A percentile compares a stretch with the other conserved stretches of the same genome.
phyloP scores from a whole-genome alignment of 164 flowering plant species.

The Vitis amurensis region DNA sequence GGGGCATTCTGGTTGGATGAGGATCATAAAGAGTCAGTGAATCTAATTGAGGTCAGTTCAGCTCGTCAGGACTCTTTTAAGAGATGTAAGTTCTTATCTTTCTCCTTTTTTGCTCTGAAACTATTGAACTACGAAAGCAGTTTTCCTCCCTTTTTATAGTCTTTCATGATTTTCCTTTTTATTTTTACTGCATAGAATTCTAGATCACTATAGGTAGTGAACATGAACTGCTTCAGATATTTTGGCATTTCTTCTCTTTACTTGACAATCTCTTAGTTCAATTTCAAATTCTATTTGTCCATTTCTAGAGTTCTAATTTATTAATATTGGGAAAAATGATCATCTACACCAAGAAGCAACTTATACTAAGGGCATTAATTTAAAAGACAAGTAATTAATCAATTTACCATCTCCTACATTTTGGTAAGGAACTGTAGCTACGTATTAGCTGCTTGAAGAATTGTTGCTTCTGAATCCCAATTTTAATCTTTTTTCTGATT shows the following conservation, averaged over 20 bases:
- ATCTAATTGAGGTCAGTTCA: conserved; percentile 59
- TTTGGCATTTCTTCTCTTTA: not conserved
- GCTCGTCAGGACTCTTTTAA: conserved; percentile 62
- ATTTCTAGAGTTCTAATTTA: not conserved
- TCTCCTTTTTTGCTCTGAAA: conserved; percentile 2
- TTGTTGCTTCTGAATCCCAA: not conserved
- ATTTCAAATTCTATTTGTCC: not conserved
- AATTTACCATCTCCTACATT: too few species aligned
- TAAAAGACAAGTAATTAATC: too few species aligned
- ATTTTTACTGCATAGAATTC: not conserved
- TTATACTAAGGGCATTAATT: not conserved
- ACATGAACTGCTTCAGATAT: conserved; percentile 5
- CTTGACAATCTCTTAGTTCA: not conserved
- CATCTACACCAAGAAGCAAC: too few species aligned
- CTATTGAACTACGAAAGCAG: not conserved
- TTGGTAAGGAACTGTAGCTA: too few species aligned
- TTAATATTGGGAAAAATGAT: not conserved
- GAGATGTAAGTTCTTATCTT: conserved; percentile 58
- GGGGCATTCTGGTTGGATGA: conserved; percentile 77
- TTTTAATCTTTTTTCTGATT: too few species aligned
- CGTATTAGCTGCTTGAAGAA: not conserved
- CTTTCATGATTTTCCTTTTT: not conserved
- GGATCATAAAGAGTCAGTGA: conserved; percentile 22
- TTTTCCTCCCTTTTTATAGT: not conserved
- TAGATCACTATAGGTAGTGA: not conserved